Conservation (phyloP, 2,329 filamentous ascomycete species). For the Colletotrichum somersetense region DNA sequence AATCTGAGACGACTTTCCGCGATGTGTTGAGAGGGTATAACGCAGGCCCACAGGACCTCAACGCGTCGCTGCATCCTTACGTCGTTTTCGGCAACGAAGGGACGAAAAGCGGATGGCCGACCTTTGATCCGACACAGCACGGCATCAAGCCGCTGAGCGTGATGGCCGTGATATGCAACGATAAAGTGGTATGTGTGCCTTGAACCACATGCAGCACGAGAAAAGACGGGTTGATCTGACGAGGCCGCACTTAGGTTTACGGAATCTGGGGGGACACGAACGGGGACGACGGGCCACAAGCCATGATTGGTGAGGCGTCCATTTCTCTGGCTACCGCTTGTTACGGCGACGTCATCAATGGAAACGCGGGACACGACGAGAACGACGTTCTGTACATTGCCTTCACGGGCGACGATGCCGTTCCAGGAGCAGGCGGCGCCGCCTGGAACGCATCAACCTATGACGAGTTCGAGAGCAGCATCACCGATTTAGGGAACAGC, state of each 20-base stretch:
- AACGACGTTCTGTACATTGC: conserved; percentile 74
- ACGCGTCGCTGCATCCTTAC: conserved; percentile 61
- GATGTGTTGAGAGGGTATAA: conserved; percentile 54
- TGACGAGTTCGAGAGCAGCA: conserved; percentile 65
- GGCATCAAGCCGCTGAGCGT: conserved; percentile 61
- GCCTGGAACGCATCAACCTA: conserved; percentile 65
- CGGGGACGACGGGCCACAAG: conserved; percentile 61
- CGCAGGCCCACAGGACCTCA: conserved; percentile 53
- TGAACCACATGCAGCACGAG: background rate
- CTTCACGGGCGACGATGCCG: conserved; percentile 68
- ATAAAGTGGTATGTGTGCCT: conserved; percentile 51
- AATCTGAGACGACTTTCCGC: conserved; percentile 62
- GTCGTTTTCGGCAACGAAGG: conserved; percentile 63
- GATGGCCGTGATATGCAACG: conserved; percentile 63
- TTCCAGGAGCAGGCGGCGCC: conserved; percentile 66
- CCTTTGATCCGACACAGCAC: conserved; percentile 52
- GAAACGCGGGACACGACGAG: conserved; percentile 66
- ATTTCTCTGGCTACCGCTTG: conserved; percentile 70
- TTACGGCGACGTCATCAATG: conserved; percentile 65
- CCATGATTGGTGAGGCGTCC: conserved; percentile 68
- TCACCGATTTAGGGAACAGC: conserved; percentile 63
- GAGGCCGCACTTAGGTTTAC: conserved; percentile 57
- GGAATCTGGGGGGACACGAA: conserved; percentile 74
- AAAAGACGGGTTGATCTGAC: background rate
- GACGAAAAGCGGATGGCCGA: conserved; percentile 45